Conservation (phyloP, 345 rosid species). For the Eucalyptus dawsonii region DNA sequence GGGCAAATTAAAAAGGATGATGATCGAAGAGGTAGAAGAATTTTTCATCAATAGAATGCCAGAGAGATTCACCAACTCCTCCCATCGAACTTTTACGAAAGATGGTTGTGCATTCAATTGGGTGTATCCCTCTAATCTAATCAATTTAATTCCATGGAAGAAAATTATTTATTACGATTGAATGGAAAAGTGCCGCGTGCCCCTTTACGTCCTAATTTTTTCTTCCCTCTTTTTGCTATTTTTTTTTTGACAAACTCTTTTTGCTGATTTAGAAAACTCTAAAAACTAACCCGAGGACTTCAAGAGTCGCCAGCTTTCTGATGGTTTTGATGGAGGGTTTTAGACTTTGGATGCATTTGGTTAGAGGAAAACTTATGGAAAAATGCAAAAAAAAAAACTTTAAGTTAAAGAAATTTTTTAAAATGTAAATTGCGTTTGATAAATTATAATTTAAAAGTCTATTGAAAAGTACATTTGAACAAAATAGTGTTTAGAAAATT, state of each 20-base stretch:
- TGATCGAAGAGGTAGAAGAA: background rate
- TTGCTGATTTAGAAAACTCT: background rate
- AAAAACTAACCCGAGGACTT: background rate
- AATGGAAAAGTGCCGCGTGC: background rate
- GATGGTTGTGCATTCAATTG: background rate
- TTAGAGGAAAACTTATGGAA: no score
- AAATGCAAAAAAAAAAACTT: no score
- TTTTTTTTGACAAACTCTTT: no score
- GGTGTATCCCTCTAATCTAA: background rate
- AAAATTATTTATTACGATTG: background rate
- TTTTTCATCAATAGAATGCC: background rate
- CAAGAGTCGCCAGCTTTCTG: background rate
- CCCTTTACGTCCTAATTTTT: background rate
- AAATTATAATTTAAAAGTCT: no score
- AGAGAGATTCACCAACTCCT: background rate
- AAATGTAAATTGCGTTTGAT: accelerated
- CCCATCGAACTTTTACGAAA: background rate
- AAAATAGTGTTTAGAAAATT: no score
- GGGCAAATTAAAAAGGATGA: background rate
- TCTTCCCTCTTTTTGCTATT: background rate
- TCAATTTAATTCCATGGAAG: background rate
- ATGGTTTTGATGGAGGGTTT: background rate
- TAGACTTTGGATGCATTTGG: background rate
- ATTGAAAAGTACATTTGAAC: accelerated
- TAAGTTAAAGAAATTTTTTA: no score